Evolutionary conservation across 306 rosid genomes (phyloP).

Genomic region (Glycine latifolia): DNA sequence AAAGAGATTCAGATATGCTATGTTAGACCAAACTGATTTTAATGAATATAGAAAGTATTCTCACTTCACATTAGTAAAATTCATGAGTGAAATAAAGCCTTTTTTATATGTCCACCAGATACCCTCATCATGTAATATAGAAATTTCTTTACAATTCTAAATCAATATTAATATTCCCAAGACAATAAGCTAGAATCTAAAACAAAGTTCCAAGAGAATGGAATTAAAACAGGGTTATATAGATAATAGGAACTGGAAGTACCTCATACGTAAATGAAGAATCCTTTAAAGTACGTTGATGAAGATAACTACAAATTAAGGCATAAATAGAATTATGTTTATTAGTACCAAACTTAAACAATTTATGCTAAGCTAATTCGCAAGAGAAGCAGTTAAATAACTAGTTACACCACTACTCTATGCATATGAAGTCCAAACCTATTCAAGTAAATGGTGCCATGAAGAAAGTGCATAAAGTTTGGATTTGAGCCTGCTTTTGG

Average conservation of each 20-base stretch:
- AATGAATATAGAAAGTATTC: slow-evolving; percentile 14
- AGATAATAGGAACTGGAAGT: slow-evolving; percentile 30
- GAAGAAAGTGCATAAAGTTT: not conserved
- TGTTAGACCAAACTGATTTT: slow-evolving; percentile 29
- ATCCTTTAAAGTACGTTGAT: slow-evolving; percentile 78
- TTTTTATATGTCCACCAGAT: slow-evolving; percentile 2
- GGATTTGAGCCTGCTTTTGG: not conserved
- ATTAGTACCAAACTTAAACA: slow-evolving; percentile 37
- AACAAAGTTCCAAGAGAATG: slow-evolving; percentile 23
- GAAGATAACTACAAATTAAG: slow-evolving; percentile 79
- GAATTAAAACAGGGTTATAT: not conserved
- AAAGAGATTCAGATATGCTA: slow-evolving; percentile 19
- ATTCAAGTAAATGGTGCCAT: slow-evolving; percentile 10
- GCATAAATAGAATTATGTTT: slow-evolving; percentile 35
- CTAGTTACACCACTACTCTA: not conserved
- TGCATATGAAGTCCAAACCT: slow-evolving; percentile 7
- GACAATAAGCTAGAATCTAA: slow-evolving; percentile 39
- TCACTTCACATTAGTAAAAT: slow-evolving; percentile 6
- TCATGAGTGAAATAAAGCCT: slow-evolving; percentile 38
- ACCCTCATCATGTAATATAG: not conserved
- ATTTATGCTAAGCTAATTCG: slow-evolving; percentile 28
- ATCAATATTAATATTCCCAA: not conserved
- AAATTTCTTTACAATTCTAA: slow-evolving; percentile 2
- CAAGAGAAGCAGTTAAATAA: not conserved
- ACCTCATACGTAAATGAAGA: slow-evolving; percentile 93